Evolutionary conservation across 345 rosid genomes (phyloP), one percentile per base, ranked within the genome.

Genomic region (Isatis tinctoria): DNA sequence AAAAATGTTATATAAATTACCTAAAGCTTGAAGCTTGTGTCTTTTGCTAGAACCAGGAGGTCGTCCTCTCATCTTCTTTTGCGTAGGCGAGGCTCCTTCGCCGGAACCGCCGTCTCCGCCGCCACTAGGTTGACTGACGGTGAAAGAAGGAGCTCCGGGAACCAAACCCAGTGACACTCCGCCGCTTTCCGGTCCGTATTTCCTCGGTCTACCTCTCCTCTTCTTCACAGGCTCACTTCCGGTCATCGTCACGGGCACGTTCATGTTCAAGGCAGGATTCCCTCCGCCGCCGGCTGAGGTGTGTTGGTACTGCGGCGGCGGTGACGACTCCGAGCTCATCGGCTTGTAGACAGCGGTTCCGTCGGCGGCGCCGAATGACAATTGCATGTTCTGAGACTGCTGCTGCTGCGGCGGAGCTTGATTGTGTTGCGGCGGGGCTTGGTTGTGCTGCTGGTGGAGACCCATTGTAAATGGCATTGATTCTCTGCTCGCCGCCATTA

Each of bases 161-260:
- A 86, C 84, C 74, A 91, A 77, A 61, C 86, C 92, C 75, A 90
- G 74, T 3, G 95, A 85, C 36, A 83, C 87, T n/a, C 33, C 74
- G 24, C 79, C 63, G 69, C 88, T 87, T 32, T 84, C 90, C 3
- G 88, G 82, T 36, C 88, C 90, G 53, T 91, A 88, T 68, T 85
- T 91, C 79, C 97, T 81, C 11, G 96, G 97, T 76, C 97, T 88
- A 45, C 98, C 98, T 43, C 97, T 85, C 81, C 84, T 91, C 74
- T 87, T 82, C 75, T 86, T 90, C 41, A 79, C 80, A 32, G 83
- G 84, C 80, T 78, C 78, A 11, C 82, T 76, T 16, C 82, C 82
- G 4, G 30, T 5, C 32, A 83, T 78, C 77, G 78, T 79, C 17
- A 84, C 79, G 8, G 63, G 73, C 14, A 83, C 72, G 83, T 86